A percentile compares a stretch with the other conserved stretches of the same genome.
Evolutionary conservation across 2,329 filamentous ascomycete genomes (phyloP).

Genomic region (Dothideomycetes sp.): DNA sequence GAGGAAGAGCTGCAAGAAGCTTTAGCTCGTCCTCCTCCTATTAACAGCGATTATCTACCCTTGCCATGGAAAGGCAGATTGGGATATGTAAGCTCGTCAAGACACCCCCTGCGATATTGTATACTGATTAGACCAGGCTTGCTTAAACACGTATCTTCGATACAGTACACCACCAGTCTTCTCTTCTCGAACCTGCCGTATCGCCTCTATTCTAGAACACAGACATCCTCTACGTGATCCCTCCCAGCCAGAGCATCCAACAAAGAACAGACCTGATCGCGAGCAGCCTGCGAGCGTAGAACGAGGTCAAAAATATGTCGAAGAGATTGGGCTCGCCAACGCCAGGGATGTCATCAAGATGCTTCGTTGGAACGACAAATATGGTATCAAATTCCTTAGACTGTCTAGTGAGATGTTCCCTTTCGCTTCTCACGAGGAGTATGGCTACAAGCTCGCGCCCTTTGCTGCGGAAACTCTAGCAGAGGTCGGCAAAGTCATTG

Average conservation of each 20-base stretch:
- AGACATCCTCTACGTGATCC: conserved; percentile 72
- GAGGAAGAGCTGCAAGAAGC: conserved; percentile 51
- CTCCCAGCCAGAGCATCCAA: conserved; percentile 65
- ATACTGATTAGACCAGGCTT: conserved; percentile 48
- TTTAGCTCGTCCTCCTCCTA: conserved; percentile 57
- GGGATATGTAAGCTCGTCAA: conserved; percentile 62
- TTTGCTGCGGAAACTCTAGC: conserved; percentile 73
- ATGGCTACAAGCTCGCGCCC: conserved; percentile 75
- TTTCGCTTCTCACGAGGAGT: conserved; percentile 78
- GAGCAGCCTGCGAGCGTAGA: conserved; percentile 55
- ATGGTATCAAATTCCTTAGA: conserved; percentile 84
- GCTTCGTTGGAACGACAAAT: conserved; percentile 84
- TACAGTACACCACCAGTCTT: conserved; percentile 76
- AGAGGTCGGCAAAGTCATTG: conserved; percentile 67
- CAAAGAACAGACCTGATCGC: conserved; percentile 78
- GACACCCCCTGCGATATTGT: conserved; percentile 1
- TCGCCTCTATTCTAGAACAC: conserved; percentile 82
- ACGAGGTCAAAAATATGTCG: conserved; percentile 63
- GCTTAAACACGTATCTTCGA: conserved; percentile 84
- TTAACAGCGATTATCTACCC: conserved; percentile 75
- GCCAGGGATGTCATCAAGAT: conserved; percentile 76
- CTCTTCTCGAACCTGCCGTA: conserved; percentile 81
- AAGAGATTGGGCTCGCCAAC: conserved; percentile 71
- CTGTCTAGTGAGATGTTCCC: conserved; percentile 96
- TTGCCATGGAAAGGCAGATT: conserved; percentile 83